phyloP scores from a whole-genome alignment of 225 moss, liverwort and hornwort species.

The Physcomitrellopsis africana region DNA sequence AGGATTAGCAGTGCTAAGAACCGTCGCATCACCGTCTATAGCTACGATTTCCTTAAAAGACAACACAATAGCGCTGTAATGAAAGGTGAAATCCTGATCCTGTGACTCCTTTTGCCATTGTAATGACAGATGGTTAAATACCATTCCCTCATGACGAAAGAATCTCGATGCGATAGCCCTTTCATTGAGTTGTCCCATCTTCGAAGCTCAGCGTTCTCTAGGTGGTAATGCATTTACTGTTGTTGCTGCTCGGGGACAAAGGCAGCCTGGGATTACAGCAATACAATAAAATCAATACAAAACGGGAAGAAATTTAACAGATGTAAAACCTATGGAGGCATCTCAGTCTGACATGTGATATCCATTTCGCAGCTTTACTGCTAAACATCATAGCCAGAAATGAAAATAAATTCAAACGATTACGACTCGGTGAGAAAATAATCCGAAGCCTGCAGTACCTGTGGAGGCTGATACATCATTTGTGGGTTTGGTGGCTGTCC shows the following conservation, averaged over 20 bases:
- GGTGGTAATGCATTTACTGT: constrained; percentile 52
- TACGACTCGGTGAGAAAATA: neutral
- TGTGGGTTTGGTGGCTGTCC: constrained; percentile 75
- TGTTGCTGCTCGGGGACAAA: constrained; percentile 61
- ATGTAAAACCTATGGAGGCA: neutral
- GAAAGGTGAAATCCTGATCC: constrained; percentile 37
- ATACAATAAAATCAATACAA: neutral
- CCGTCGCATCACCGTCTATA: constrained; percentile 34
- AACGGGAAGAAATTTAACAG: neutral
- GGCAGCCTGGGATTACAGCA: constrained; percentile 35
- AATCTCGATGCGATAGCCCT: constrained; percentile 37
- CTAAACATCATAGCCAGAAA: neutral
- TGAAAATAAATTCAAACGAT: constrained; percentile 1
- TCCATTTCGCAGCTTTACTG: neutral
- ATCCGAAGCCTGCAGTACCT: constrained; percentile 47
- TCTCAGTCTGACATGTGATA: neutral
- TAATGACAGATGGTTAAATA: constrained; percentile 31
- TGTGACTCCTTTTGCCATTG: constrained; percentile 26
- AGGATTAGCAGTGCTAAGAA: constrained; percentile 24
- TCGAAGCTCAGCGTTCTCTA: constrained; percentile 18
- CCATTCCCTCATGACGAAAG: constrained; percentile 29
- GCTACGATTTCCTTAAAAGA: constrained; percentile 41
- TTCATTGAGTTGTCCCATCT: constrained; percentile 26
- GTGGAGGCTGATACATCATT: constrained; percentile 89
- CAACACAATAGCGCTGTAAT: constrained; percentile 34